phyloP scores from a whole-genome alignment of 345 rosid species.

The Isatis tinctoria region DNA sequence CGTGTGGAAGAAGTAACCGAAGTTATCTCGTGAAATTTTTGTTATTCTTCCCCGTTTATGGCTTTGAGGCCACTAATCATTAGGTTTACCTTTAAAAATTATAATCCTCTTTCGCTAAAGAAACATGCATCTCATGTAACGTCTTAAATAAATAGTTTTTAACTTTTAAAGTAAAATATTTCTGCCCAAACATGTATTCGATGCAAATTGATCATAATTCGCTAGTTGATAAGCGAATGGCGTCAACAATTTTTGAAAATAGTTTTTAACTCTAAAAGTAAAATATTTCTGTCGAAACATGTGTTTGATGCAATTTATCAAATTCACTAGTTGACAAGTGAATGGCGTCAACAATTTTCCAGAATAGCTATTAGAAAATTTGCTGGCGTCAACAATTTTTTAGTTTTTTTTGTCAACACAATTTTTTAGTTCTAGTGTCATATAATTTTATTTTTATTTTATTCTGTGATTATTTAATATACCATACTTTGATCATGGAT shows the following conservation, averaged over 20 bases:
- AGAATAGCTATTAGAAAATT: not conserved
- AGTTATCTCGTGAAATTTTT: not conserved
- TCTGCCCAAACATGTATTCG: no score
- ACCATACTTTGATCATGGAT: not conserved
- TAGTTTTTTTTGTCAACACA: not conserved
- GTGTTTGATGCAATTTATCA: not conserved
- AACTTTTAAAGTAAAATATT: not conserved
- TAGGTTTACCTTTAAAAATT: not conserved
- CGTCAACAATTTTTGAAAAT: not conserved
- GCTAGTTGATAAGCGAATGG: not conserved
- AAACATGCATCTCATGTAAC: not conserved
- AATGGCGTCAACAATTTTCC: not conserved
- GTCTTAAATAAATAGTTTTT: not conserved
- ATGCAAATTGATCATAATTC: not conserved
- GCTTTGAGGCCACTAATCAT: not conserved
- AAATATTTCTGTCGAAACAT: not conserved
- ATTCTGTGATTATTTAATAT: not conserved
- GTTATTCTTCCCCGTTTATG: not conserved
- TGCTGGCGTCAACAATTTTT: not conserved
- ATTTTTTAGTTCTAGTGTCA: not conserved
- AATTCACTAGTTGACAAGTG: not conserved
- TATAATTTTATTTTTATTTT: not conserved
- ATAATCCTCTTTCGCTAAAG: not conserved
- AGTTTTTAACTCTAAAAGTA: no score
- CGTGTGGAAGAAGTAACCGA: constrained; percentile 16